Evolutionary conservation across 805 yeast species (phyloP).

Genomic region (Saturnispora saitoi): DNA sequence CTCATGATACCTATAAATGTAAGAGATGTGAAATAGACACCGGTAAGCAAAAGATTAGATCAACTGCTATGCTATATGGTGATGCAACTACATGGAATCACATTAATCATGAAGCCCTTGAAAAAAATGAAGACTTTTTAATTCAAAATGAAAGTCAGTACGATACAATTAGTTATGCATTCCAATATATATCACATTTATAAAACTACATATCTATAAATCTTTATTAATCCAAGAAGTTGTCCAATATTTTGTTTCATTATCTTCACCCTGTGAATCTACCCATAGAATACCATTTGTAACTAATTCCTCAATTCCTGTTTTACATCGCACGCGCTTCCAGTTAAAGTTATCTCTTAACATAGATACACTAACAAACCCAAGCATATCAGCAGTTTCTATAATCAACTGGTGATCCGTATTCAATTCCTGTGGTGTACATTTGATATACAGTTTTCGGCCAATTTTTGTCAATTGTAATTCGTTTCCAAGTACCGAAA

Average conservation of each 20-base stretch:
- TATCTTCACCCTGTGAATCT: conserved; percentile 42
- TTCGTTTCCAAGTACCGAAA: conserved; percentile 61
- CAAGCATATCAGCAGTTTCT: conserved; percentile 69
- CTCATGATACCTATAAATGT: conserved; percentile 88
- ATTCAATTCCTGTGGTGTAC: conserved; percentile 55
- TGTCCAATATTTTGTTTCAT: conserved; percentile 55
- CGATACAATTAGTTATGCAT: conserved; percentile 73
- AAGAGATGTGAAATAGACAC: conserved; percentile 52
- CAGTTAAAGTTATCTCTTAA: conserved; percentile 71
- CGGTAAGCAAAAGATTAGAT: conserved; percentile 52
- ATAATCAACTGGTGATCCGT: conserved; percentile 63
- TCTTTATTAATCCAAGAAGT: conserved; percentile 54
- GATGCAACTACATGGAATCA: conserved; percentile 99
- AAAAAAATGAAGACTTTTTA: conserved; percentile 64
- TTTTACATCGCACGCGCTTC: conserved; percentile 52
- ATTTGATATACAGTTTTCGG: conserved; percentile 48
- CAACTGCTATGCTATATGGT: conserved; percentile 90
- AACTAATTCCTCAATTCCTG: conserved; percentile 71
- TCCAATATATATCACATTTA: conserved; percentile 85
- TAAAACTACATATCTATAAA: neutral
- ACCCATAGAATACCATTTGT: conserved; percentile 81
- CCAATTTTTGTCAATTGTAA: conserved; percentile 54
- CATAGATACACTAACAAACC: conserved; percentile 58
- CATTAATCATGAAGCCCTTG: conserved; percentile 53
- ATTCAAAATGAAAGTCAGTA: conserved; percentile 63